Base-by-base conservation (phyloP, 352 stramenopile species). In the Globisporangium alternatum region DNA sequence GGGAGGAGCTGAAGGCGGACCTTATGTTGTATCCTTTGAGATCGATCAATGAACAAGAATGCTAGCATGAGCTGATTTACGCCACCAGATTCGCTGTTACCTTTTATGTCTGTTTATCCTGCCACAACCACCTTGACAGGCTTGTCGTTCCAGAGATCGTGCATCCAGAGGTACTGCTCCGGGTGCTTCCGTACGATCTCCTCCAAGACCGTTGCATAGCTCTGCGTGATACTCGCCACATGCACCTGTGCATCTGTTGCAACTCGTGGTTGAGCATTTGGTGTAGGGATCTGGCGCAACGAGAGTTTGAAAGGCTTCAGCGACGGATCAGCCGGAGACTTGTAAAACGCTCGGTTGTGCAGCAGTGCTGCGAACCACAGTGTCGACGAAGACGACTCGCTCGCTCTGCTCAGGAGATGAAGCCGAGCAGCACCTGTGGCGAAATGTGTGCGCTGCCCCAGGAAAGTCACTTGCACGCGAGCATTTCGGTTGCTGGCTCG, bases 141-240 rank as follows among this genome's bases (percentile, higher is more conserved):
- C 56, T 62, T 66, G 17, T 58, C 56, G 28, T 48, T 70, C 76
- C 78, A 88, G 17, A 88, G 66, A 49, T 86, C 65, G 54, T 85
- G 77, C 45, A 86, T 75, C 80, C 78, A 88, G 15, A 86, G 61
- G 43, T 89, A 86, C 63, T 89, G 80, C 45, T 60, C 70, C 2
- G 77, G 70, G 30, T 77, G 49, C 10, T 67, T 45, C 2, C 35
- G 53, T 5, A 86, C 64, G 7, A 78, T 37, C 19, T 68, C 60
- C 41, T 83, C 77, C 44, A 89, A 61, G 37, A 69, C 60, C 1
- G 30, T 47, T 0, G 80, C 77, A 57, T 82, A 89, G 37, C 56
- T 69, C 56, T 85, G 74, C 15, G 70, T 79, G 35, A 85, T 47
- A 7, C 30, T 48, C 17, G 62, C 52, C 7, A 51, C 62, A 9